Evolutionary conservation across 2,329 filamentous ascomycete genomes (phyloP).

Genomic region (Colletotrichum sp.): DNA sequence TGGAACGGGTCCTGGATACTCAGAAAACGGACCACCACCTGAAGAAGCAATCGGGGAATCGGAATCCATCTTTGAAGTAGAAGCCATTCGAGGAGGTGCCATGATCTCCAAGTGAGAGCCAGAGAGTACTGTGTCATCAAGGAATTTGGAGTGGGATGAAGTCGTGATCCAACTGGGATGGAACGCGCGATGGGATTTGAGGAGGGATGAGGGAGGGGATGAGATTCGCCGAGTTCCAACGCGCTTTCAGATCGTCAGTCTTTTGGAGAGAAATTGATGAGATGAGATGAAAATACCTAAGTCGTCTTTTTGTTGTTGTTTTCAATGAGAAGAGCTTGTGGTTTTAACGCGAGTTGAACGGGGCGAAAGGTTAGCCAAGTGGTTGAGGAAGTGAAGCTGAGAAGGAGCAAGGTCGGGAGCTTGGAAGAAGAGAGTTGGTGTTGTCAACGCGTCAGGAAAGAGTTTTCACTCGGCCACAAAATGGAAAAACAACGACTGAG

Average conservation of each 20-base stretch:
- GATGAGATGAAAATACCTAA: not conserved
- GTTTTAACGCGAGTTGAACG: not conserved
- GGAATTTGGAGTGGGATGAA: not conserved
- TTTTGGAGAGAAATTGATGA: accelerated
- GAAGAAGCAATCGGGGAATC: not conserved
- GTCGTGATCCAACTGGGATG: not conserved
- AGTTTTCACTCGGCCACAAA: not conserved
- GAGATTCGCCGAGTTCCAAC: not conserved
- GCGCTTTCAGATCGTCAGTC: not conserved
- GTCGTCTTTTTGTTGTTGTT: not conserved
- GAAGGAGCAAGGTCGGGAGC: not conserved
- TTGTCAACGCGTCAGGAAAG: not conserved
- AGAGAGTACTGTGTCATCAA: not conserved
- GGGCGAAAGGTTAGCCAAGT: not conserved
- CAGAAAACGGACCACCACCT: not conserved
- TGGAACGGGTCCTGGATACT: not conserved
- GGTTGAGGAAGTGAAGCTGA: not conserved
- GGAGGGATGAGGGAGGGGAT: not conserved
- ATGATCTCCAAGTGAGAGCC: not conserved
- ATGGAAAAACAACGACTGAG: not conserved
- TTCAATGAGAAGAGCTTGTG: not conserved
- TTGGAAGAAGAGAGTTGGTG: not conserved
- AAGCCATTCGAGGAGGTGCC: not conserved
- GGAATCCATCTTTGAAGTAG: not conserved
- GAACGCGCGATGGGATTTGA: not conserved